Percentiles rank a stretch among this genome's conserved stretches.
Conservation (phyloP, 169 alveolate species). For the Condylostoma magnum region DNA sequence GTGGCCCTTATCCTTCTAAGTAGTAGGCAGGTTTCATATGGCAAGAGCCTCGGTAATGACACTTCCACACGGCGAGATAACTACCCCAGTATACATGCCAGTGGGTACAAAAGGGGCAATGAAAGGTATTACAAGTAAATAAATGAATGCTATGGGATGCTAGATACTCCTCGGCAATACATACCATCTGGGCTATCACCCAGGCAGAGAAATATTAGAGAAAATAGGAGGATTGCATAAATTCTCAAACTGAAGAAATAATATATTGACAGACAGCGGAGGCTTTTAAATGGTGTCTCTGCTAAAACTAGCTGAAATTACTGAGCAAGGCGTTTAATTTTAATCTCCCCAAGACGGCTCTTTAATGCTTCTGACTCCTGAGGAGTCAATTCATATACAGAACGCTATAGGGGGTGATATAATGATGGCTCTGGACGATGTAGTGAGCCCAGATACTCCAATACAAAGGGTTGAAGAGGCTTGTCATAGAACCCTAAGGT, state of each 20-base stretch:
- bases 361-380: slow-evolving; percentile 94
- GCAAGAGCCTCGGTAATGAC: slow-evolving; percentile 92
- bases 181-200: slow-evolving; percentile 95
- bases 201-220: slow-evolving; percentile 91
- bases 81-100: slow-evolving; percentile 98
- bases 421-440: slow-evolving; percentile 99
- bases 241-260: slow-evolving; percentile 92
- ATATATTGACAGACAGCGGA: slow-evolving; percentile 97
- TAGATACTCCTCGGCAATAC: slow-evolving; percentile 94
- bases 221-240: slow-evolving; percentile 92
- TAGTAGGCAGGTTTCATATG: slow-evolving; percentile 34
- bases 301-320: slow-evolving; percentile 79
- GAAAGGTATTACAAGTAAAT: slow-evolving; percentile 79
- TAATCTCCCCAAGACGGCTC: slow-evolving; percentile 84
- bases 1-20: slow-evolving; percentile 17
- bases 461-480: slow-evolving; percentile 83
- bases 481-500: slow-evolving; percentile 91
- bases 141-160: slow-evolving; percentile 78
- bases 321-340: slow-evolving; percentile 96
- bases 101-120: slow-evolving; percentile 98
- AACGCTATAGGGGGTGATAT: slow-evolving; percentile 96
- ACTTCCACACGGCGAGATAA: slow-evolving; percentile 94
- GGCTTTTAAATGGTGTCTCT: slow-evolving; percentile 96
- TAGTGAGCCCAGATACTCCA: slow-evolving; percentile 78
- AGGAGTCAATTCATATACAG: slow-evolving; percentile 91